A percentile compares a stretch with the other conserved stretches of the same genome.
phyloP scores from a whole-genome alignment of 768 basidiomycete species.

The Hypsizygus marmoreus region DNA sequence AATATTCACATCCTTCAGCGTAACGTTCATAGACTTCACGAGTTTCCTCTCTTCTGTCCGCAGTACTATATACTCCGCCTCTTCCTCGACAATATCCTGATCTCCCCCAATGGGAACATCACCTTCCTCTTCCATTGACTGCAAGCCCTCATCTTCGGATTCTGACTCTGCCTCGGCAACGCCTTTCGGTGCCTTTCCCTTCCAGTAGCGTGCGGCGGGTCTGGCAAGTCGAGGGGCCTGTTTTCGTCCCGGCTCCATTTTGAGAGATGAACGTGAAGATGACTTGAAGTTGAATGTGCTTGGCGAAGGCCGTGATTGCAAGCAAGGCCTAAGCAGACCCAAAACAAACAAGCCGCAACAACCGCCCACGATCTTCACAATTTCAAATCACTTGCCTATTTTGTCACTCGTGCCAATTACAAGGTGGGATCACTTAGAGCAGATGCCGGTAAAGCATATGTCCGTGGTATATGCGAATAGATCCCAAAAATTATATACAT shows the following conservation, averaged over 20 bases:
- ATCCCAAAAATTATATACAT: constrained; percentile 5
- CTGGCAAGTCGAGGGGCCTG: constrained; percentile 76
- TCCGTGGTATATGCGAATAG: background rate
- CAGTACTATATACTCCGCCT: constrained; percentile 45
- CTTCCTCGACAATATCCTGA: constrained; percentile 51
- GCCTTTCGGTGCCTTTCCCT: constrained; percentile 86
- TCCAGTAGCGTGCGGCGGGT: constrained; percentile 87
- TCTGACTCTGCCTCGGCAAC: constrained; percentile 59
- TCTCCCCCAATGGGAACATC: constrained; percentile 65
- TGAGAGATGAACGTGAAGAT: constrained; percentile 4
- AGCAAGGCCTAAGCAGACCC: constrained; percentile 10
- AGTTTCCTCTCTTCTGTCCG: constrained; percentile 34
- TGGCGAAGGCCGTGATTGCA: background rate
- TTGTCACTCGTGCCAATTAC: too few species aligned
- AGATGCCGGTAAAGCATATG: too few species aligned
- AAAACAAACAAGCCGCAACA: constrained; percentile 13
- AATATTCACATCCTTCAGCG: constrained; percentile 79
- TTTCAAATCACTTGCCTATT: too few species aligned
- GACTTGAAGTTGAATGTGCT: background rate
- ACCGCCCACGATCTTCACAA: constrained; percentile 1
- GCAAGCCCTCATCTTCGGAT: constrained; percentile 60
- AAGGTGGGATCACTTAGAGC: too few species aligned
- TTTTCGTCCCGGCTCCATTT: constrained; percentile 50
- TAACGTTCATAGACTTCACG: constrained; percentile 65
- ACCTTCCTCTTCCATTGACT: constrained; percentile 44